Base-by-base conservation (phyloP, 108 stramenopile genomes). In the Pseudonitzschia delicatissima region DNA sequence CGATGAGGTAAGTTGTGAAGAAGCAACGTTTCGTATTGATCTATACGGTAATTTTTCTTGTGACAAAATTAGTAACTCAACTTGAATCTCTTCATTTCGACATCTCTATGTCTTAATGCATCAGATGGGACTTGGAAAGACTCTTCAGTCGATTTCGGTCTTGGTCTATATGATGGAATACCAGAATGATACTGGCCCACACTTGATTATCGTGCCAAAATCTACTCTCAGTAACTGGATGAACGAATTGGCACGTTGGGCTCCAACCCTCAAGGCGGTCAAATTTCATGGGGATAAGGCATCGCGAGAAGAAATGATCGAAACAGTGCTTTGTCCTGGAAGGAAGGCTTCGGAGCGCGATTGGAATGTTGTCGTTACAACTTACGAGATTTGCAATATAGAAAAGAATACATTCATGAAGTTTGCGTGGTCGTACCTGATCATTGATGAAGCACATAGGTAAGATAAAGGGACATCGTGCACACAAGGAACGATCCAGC, bases 151-250 rank as follows among this genome's bases (percentile, higher is more conserved):
- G 20, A 95, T 98, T 55, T 83, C 93, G 11, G 91, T 98, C 59
- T 67, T 99, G 39, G 87, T 88, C 2, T 94, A 96, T 69, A 77
- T 87, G 66, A 71, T 71, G 55, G 87, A 91, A 68, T 85, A 76
- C 72, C 69, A 71, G 71, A 78, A 78, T 64, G 66, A 76, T 23
- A 77, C 76, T 42, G 95, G 95, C 13, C 95, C 95, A 0, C 98
- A 98, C 75, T 74, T 99, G 45, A 84, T 99, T 63, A 82, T 93
- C 65, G 98, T 99, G 3, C 99, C 99, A 17, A 98, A 98, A 82
- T 92, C 91, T 28, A 98, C 98, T 5, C 92, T 99, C 18, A 85
- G 87, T 69, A 98, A 98, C 69, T 99, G 99, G 99, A 91, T 92
- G 87, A 97, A 97, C 67, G 99, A 99, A 81, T 64, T 99, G 12